Evolutionary conservation across 495 filamentous ascomycete genomes (phyloP).

Genomic region (Chaetomium tenue): DNA sequence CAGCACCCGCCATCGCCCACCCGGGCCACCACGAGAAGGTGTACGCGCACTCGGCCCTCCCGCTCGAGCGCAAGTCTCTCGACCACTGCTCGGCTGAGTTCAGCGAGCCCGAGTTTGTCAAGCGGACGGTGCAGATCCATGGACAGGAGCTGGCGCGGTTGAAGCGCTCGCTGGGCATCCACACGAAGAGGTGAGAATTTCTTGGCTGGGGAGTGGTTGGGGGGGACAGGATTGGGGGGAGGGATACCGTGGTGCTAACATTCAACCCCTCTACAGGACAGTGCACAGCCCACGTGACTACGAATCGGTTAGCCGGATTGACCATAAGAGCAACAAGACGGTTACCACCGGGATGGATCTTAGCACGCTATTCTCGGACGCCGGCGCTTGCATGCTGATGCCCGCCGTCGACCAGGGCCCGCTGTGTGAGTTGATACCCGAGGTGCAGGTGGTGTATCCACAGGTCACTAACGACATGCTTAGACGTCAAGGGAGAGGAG

Average conservation of each 20-base stretch:
- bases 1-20: slow-evolving; percentile 33
- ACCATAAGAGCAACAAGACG: slow-evolving; percentile 59
- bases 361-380: slow-evolving; percentile 51
- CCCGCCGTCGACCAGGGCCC: slow-evolving; percentile 58
- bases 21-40: slow-evolving; percentile 32
- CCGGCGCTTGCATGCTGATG: slow-evolving; percentile 56
- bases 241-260: slow-evolving; percentile 2
- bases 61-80: slow-evolving; percentile 34
- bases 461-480: slow-evolving; percentile 12
- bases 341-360: slow-evolving; percentile 50
- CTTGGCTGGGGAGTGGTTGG: not conserved
- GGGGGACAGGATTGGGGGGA: not conserved
- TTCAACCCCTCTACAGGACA: slow-evolving; percentile 12
- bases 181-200: not conserved
- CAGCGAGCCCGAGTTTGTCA: slow-evolving; percentile 32
- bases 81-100: slow-evolving; percentile 36
- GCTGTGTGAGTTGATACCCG: slow-evolving; percentile 44
- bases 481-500: slow-evolving; percentile 42
- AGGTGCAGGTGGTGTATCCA: not conserved
- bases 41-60: slow-evolving; percentile 27
- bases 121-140: slow-evolving; percentile 34
- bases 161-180: slow-evolving; percentile 24
- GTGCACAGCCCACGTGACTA: slow-evolving; percentile 33
- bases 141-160: slow-evolving; percentile 31
- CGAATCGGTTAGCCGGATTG: slow-evolving; percentile 32